Conservation (phyloP, 352 stramenopile species). For the Phytophthora fragariaefolia region DNA sequence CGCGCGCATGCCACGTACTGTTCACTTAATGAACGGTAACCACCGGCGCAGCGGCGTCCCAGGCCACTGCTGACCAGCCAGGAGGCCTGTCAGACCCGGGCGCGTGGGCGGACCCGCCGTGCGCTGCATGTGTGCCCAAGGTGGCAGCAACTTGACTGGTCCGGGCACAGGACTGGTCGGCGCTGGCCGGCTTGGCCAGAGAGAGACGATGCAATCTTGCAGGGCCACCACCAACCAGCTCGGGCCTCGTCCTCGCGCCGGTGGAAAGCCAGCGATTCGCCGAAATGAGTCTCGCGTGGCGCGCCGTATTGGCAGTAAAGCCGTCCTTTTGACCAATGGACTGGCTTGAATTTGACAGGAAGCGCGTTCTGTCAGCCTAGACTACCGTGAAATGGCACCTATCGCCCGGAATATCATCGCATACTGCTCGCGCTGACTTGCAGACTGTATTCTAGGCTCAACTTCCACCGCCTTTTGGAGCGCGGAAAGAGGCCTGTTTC, state of each 20-base stretch:
- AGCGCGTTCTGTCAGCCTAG: neutral
- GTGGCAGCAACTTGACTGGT: slow-evolving; percentile 22
- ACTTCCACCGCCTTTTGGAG: slow-evolving; percentile 15
- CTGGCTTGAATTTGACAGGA: neutral
- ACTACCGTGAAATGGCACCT: slow-evolving; percentile 1
- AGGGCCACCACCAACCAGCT: slow-evolving; percentile 22
- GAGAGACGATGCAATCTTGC: slow-evolving; percentile 13
- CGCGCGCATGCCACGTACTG: slow-evolving; percentile 13
- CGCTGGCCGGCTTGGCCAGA: slow-evolving; percentile 14
- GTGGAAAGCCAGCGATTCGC: slow-evolving; percentile 16
- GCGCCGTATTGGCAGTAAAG: slow-evolving; percentile 20
- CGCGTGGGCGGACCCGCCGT: neutral
- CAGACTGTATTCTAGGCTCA: slow-evolving; percentile 3
- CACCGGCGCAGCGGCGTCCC: slow-evolving; percentile 8
- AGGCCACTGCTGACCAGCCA: slow-evolving; percentile 30
- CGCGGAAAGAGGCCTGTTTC: slow-evolving; percentile 30
- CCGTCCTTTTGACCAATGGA: slow-evolving; percentile 26
- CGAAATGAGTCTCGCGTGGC: slow-evolving; percentile 3
- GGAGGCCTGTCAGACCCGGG: neutral
- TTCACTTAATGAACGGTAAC: slow-evolving; percentile 21
- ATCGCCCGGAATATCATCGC: slow-evolving; percentile 2
- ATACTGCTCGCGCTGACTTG: neutral
- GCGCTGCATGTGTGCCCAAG: neutral
- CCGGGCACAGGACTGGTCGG: slow-evolving; percentile 15
- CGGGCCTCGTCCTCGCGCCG: slow-evolving; percentile 28